Base-by-base conservation (phyloP, 495 filamentous ascomycete genomes). In the Aspergillus heteromorphus region DNA sequence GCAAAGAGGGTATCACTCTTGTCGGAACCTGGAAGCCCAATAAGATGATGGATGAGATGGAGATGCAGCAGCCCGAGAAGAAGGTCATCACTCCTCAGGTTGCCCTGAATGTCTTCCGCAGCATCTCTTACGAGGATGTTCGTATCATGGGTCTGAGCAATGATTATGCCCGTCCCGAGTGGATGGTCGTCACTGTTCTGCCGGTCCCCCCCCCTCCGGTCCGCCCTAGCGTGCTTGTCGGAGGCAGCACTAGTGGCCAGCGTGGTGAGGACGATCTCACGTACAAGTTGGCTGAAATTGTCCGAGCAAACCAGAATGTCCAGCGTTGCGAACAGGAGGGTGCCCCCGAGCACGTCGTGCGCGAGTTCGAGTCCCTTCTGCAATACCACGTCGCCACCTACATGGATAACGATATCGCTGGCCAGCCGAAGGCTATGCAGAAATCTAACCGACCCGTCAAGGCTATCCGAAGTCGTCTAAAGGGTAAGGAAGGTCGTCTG, bases 341-440 rank as follows among this genome's bases (percentile, higher is more conserved):
- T 38, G 89, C 92, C 4, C 91, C 93, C 0, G 83, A 86, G 48
- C 95, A 97, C 72, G 86, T 97, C 36, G 80, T 88, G 27, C 83
- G 81, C 25, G 93, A 99, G 59, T 97, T 96, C 51, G 88, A 96
- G 69, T 81, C 83, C 51, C 74, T 99, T 7, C 73, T 99, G n/a
- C 93, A 99, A 61, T 99, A 93, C 67, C 93, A 99, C 63, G 92
- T 97, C 41, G 93, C 93, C 8, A 99, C 93, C 6, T 92, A 96
- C 72, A 99, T 99, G 93, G 93, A 97, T 65, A 99, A 99, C 62
- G 91, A 97, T 65, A 96, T 96, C 68, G 93, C 95, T 51, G 92
- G 92, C 43, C 88, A 93, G 57, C 93, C 93, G 0, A 92, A 95
- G 67, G 95, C 93, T 4, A 75, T 97, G 67, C 95, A 97, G 65